Evolutionary conservation across 371 early-diverging fungal genomes (phyloP).

Genomic region (Mortierella sp.): DNA sequence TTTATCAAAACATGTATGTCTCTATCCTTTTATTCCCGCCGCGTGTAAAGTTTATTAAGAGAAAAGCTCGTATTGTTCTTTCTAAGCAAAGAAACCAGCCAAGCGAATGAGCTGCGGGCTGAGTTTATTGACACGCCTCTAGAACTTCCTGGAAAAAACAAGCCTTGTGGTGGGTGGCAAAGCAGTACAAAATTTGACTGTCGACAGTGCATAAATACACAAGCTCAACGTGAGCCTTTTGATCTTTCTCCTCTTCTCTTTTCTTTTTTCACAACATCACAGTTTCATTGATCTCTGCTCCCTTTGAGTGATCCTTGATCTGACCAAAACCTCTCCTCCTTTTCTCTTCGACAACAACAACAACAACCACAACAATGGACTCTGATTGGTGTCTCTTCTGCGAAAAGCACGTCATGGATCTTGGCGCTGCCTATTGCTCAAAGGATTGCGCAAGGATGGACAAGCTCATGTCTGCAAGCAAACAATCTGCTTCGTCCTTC

Average conservation of each 20-base stretch:
- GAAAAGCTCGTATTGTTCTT: too few relatives aligned
- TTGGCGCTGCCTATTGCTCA: constrained; percentile 55
- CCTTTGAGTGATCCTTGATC: constrained; percentile 44
- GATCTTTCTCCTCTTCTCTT: constrained; percentile 54
- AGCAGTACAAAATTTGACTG: constrained; percentile 7
- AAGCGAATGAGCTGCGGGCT: too few relatives aligned
- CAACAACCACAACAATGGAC: constrained; percentile 33
- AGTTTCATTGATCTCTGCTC: constrained; percentile 44
- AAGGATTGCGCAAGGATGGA: constrained; percentile 54
- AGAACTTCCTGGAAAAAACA: constrained; percentile 6
- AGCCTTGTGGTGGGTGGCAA: constrained; percentile 20
- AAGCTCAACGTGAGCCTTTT: constrained; percentile 1
- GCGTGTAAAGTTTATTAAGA: too few relatives aligned
- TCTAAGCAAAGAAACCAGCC: too few relatives aligned
- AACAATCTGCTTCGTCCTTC: constrained; percentile 13
- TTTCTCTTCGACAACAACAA: neutral
- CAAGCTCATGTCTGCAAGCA: constrained; percentile 47
- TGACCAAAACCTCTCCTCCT: constrained; percentile 10
- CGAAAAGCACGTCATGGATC: constrained; percentile 56
- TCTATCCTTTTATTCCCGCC: too few relatives aligned
- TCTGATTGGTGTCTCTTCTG: constrained; percentile 58
- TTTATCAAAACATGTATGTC: too few relatives aligned
- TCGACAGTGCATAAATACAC: neutral
- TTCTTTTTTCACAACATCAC: constrained; percentile 19
- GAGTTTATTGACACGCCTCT: neutral